These are phyloP conservation scores for Eimeria zaria DNA, from an alignment of 169 alveolate genomes.

Conservation along the genomic window DNA sequence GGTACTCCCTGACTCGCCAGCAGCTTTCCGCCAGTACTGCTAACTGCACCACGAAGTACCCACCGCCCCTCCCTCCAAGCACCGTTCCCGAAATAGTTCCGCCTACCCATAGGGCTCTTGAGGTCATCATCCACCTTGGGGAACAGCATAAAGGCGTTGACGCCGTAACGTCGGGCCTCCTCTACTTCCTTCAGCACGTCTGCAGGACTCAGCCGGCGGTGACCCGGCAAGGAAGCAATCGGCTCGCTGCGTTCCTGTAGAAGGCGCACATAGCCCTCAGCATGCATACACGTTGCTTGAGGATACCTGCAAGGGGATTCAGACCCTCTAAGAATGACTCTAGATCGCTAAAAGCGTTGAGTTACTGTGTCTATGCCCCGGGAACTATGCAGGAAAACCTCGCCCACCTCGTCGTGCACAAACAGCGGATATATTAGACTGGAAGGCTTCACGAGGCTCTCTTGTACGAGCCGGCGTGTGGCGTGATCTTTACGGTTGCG, in stretches of 20 bases:
- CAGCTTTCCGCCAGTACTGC: background rate
- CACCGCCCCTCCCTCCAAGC: background rate
- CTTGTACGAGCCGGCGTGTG: conserved; percentile 79
- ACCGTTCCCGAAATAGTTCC: background rate
- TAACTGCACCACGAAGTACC: background rate
- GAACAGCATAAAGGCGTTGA: conserved; percentile 89
- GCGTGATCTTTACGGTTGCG: conserved; percentile 82
- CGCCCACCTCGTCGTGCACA: conserved; percentile 88
- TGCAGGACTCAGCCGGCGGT: conserved; percentile 83
- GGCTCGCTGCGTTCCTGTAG: conserved; percentile 85
- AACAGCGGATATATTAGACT: conserved; percentile 89
- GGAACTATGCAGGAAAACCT: background rate
- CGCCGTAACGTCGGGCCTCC: conserved; percentile 86
- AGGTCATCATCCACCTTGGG: conserved; percentile 87
- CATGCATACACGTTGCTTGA: background rate
- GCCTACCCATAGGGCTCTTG: conserved; percentile 85
- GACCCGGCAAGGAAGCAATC: conserved; percentile 86
- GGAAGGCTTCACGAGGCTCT: conserved; percentile 87
- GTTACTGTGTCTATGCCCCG: background rate
- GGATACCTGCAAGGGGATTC: background rate
- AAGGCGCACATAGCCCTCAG: background rate
- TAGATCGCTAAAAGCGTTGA: background rate
- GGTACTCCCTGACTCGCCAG: background rate
- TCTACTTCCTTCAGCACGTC: conserved; percentile 88
- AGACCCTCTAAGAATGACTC: background rate